Base-by-base conservation (phyloP, 768 basidiomycete genomes). In the Kwoniella shandongensis region DNA sequence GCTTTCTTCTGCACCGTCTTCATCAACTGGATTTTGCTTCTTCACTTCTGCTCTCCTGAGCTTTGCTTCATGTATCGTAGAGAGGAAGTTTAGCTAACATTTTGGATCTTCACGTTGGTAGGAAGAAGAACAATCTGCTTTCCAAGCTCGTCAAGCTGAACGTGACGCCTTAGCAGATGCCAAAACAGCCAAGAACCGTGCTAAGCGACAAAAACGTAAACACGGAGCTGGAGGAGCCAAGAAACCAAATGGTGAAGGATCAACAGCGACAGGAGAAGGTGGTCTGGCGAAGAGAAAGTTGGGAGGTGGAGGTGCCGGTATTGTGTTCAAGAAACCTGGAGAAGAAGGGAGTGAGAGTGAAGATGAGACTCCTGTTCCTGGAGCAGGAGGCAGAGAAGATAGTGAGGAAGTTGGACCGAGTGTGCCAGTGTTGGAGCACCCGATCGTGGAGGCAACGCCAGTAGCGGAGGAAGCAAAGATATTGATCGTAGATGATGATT, bases 121-220 rank as follows among this genome's bases (percentile, higher is more conserved):
- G 91, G 88, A 91, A 80, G 70, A 79, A 6, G 85, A 86, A 44
- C 80, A 79, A 22, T 80, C 79, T 10, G 92, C 88, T 46, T 96
- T 93, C 65, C 86, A 88, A 66, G 81, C 77, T 45, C 87, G 86
- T 65, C 83, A 86, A 69, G 81, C 80, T 41, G 87, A 86, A 59
- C 82, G 85, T 25, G 86, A 89, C 30, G 85, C 85, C 26, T 69
- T 78, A 2, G 85, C 88, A 0, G 86, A 94, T 44, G 85, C 87
- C 1, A 96, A 92, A 79, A 97, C 94, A 0, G 86, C 90, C 12
- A 98, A 92, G 79, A 99, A 99, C 75, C 83, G 96, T 18, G 88
- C 89, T 15, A 97, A 89, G 75, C 80, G 96, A 42, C 88, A 87
- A 76, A 96, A 94, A 81, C 90, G 91, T 81, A 98, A 93, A 75